These are phyloP conservation scores for Pouteria glomerata DNA, from an alignment of 148 eudicot species.

Conservation along the genomic window DNA sequence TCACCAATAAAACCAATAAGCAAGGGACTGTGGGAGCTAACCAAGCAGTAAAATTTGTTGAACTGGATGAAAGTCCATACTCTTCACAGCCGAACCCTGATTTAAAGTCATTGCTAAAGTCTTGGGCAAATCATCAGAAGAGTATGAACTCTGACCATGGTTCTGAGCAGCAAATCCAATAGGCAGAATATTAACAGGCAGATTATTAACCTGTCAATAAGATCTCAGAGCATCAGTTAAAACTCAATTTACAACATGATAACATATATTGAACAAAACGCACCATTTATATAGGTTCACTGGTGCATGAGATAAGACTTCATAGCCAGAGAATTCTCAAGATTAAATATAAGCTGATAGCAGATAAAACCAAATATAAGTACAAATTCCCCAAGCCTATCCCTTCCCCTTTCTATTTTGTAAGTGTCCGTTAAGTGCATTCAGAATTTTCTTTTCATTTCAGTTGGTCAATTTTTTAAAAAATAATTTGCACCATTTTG, in stretches of 20 bases:
- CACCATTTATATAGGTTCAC: not conserved
- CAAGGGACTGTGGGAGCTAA: slow-evolving; percentile 21
- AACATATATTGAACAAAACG: not conserved
- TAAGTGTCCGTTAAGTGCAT: not conserved
- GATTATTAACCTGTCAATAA: slow-evolving; percentile 49
- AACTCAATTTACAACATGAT: not conserved
- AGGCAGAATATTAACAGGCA: slow-evolving; percentile 71
- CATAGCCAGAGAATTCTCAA: not conserved
- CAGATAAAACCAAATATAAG: not conserved
- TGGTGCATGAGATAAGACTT: not conserved
- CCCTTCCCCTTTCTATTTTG: not conserved
- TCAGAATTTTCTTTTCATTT: not conserved
- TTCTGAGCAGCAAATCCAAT: slow-evolving; percentile 53
- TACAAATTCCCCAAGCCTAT: not conserved
- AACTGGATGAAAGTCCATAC: slow-evolving; percentile 89
- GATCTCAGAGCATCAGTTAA: slow-evolving; percentile 11
- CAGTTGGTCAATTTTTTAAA: too few relatives aligned
- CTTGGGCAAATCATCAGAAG: slow-evolving; percentile 79
- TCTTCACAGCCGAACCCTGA: slow-evolving; percentile 84
- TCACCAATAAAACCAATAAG: not conserved
- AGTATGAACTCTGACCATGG: slow-evolving; percentile 71
- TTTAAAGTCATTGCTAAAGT: slow-evolving; percentile 59
- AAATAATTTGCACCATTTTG: not conserved
- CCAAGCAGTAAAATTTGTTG: slow-evolving; percentile 85
- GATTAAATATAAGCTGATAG: not conserved